phyloP scores from a whole-genome alignment of 2,329 filamentous ascomycete species.

The Thelonectria olida region DNA sequence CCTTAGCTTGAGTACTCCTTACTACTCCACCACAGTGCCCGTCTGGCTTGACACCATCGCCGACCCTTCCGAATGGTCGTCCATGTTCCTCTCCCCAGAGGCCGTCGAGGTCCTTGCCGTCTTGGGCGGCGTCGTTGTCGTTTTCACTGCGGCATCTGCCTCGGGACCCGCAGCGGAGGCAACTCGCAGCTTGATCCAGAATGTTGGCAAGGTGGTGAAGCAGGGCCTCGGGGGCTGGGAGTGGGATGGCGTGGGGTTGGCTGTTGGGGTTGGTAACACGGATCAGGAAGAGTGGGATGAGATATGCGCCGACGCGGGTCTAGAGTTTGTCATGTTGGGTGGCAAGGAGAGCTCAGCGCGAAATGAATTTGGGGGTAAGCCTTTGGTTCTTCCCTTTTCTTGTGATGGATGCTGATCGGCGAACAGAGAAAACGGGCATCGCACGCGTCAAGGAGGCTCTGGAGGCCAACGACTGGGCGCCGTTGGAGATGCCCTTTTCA shows the following conservation, averaged over 20 bases:
- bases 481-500: constrained; percentile 36
- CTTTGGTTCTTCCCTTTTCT: neutral
- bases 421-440: constrained; percentile 66
- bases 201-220: constrained; percentile 64
- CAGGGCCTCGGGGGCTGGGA: constrained; percentile 67
- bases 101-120: constrained; percentile 69
- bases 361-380: constrained; percentile 67
- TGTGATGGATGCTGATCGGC: constrained; percentile 27
- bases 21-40: constrained; percentile 69
- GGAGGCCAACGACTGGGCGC: constrained; percentile 72
- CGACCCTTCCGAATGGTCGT: constrained; percentile 62
- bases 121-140: constrained; percentile 66
- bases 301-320: constrained; percentile 61
- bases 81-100: constrained; percentile 67
- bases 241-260: constrained; percentile 73
- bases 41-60: constrained; percentile 74
- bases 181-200: constrained; percentile 55
- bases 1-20: constrained; percentile 64
- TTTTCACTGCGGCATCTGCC: constrained; percentile 44
- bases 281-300: constrained; percentile 70
- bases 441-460: constrained; percentile 68
- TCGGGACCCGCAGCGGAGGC: constrained; percentile 22
- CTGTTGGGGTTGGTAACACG: constrained; percentile 61
- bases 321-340: constrained; percentile 70
- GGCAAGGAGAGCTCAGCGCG: constrained; percentile 48